Base-by-base conservation (phyloP, 129 eudicot species). In the Flaveria ramosissima region DNA sequence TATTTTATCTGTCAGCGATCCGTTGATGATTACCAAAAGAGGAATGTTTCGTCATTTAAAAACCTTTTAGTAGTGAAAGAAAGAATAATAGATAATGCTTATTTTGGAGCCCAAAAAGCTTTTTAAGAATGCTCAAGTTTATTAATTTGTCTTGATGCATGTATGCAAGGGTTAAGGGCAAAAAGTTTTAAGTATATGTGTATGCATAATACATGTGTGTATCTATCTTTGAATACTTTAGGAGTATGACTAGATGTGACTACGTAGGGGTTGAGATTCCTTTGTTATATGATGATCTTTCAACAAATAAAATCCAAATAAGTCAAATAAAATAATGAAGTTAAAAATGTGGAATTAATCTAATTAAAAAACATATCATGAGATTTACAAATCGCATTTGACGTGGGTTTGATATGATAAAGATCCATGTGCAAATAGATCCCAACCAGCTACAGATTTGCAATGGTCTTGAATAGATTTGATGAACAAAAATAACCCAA, bases 371-470 rank as follows among this genome's bases (percentile, higher is more conserved):
- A 23, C 79, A 80, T 80, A 80, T 80, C 83, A 80, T 53, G 30
- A 80, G 83, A 80, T 80, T 72, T 80, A 72, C 83, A 20, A 72
- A 80, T 80, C 83, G 74, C 15, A 53, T 78, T 36, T 80, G 83
- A 80, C 83, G 83, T 73, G 83, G 83, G 79, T 80, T 73, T 80
- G 79, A 80, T 80, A 73, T 65, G 79, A 65, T 80, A 16, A 72
- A 80, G 83, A 80, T 80, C 46, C 83, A 80, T 80, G 83, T 80
- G 78, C 78, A 80, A 63, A 80, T 61, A 80, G 69, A 80, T 80
- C 74, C 74, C 79, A 80, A 80, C 78, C 83, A 80, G 78, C 83
- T 73, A 80, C 61, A 52, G 78, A 80, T 80, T 80, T 80, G 78
- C 73, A 72, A 63, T 72, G 68, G 73, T 72, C 74, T 72, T 73